phyloP scores from a whole-genome alignment of 2,329 filamentous ascomycete genomes.

The Cladosporium sp. region DNA sequence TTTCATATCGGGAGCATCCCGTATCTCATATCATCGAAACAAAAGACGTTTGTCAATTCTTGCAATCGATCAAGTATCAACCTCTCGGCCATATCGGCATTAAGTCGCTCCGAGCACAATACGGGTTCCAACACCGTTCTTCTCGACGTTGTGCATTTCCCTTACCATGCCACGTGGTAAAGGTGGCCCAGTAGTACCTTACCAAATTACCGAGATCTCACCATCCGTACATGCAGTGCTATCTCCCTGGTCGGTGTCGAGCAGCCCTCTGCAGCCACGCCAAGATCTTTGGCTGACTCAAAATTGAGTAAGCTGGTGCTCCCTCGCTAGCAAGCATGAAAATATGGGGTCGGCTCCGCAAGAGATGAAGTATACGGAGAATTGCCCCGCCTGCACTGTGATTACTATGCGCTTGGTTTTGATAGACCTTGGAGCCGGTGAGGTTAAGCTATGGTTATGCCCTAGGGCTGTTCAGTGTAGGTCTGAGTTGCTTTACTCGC shows the following conservation, averaged over 20 bases:
- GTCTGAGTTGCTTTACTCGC: background rate
- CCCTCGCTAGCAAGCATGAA: no score
- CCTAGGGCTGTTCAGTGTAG: background rate
- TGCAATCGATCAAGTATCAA: background rate
- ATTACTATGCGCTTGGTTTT: constrained; percentile 4
- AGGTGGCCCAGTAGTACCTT: background rate
- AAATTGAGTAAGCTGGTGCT: constrained; percentile 6
- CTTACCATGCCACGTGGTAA: background rate
- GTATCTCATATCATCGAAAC: background rate
- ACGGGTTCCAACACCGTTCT: background rate
- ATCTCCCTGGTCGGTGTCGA: background rate
- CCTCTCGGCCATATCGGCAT: background rate
- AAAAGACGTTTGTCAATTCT: background rate
- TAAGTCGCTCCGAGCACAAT: background rate
- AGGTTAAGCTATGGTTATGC: background rate
- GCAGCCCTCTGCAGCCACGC: background rate
- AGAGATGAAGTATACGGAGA: background rate
- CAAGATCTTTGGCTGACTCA: constrained; percentile 17
- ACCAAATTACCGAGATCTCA: background rate
- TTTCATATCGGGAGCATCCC: background rate
- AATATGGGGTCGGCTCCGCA: background rate
- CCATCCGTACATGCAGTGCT: background rate
- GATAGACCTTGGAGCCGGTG: background rate
- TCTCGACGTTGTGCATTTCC: background rate
- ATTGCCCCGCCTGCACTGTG: background rate